phyloP scores from a whole-genome alignment of 345 rosid species.

The Eucalyptus regnans region DNA sequence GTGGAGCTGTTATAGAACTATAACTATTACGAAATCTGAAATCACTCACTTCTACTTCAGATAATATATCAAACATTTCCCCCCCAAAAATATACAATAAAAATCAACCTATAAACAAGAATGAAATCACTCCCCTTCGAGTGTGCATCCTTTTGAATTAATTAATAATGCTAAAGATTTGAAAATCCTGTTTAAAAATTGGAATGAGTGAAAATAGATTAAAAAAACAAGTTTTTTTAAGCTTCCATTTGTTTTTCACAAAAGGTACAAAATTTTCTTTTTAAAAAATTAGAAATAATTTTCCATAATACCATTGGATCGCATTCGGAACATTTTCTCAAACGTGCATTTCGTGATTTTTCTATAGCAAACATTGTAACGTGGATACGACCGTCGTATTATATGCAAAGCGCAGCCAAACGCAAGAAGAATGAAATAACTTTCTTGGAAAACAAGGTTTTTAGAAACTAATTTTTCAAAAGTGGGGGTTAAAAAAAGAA shows the following conservation, averaged over 20 bases:
- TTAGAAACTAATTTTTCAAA: not conserved
- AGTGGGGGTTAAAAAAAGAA: not conserved
- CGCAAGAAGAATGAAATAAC: not conserved
- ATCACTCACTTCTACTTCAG: accelerated
- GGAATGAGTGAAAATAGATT: not conserved
- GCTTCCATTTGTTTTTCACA: not conserved
- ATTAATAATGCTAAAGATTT: too few relatives aligned
- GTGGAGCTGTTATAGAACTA: accelerated
- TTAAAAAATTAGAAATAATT: not conserved
- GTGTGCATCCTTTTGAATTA: too few relatives aligned
- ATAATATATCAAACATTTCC: accelerated
- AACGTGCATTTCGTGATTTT: not conserved
- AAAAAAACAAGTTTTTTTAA: not conserved
- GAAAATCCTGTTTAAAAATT: too few relatives aligned
- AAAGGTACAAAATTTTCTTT: not conserved
- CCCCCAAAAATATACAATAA: accelerated
- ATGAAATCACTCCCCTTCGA: too few relatives aligned
- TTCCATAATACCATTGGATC: not conserved
- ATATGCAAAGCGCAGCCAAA: not conserved
- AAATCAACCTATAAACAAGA: too few relatives aligned
- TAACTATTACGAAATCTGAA: accelerated
- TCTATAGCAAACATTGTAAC: not conserved
- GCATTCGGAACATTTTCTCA: not conserved
- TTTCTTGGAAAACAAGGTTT: not conserved
- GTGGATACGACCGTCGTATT: not conserved